Base-by-base conservation (phyloP, 2,329 filamentous ascomycete species). In the Zalaria sp. region DNA sequence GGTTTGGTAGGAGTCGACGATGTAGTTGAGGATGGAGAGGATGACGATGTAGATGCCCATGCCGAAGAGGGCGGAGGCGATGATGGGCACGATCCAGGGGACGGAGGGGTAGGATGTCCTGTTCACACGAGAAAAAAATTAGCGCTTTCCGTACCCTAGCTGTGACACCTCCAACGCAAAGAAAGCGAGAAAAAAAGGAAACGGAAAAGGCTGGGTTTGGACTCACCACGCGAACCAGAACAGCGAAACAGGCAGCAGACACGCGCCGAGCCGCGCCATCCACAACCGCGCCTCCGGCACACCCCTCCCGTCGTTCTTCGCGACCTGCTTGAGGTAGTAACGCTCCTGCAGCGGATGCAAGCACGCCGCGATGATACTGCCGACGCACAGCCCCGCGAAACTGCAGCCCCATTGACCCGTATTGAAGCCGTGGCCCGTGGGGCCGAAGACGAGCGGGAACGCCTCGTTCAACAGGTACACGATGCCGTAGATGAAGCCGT, bases 41-140 rank as follows among this genome's bases (percentile, higher is more conserved):
- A 71, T 71, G 0, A 72, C 57, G 1, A 64, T 65, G 40, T 70
- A 69, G 46, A 72, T 70, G 4, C 61, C 65, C 56, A 65, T 68
- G 0, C 69, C 71, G 55, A 70, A 71, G 11, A 71, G 62, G 0
- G 63, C 59, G 0, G 63, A 65, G 1, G 65, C 68, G 9, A 73
- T 50, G 4, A 73, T 65, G 0, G 70, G 67, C 3, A 70, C 61
- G 39, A 72, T 60, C 62, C 62, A 64, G 29, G 27, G 43, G 35
- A 45, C 43, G 7, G 8, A 27, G 4, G 34, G n/a, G 31, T 39
- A 45, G 5, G 35, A 39, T 10, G 43, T 45, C 18, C 18, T 18
- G 18, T 18, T 39, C 43, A n/a, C n/a, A n/a, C n/a, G n/a, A n/a
- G n/a, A n/a, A n/a, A n/a, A n/a, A n/a, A n/a, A n/a, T n/a, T n/a